Evolutionary conservation across 192 early-diverging fungal species (phyloP), one percentile per base, ranked within the genome.

Genomic region (Ambispora gerdemannii): DNA sequence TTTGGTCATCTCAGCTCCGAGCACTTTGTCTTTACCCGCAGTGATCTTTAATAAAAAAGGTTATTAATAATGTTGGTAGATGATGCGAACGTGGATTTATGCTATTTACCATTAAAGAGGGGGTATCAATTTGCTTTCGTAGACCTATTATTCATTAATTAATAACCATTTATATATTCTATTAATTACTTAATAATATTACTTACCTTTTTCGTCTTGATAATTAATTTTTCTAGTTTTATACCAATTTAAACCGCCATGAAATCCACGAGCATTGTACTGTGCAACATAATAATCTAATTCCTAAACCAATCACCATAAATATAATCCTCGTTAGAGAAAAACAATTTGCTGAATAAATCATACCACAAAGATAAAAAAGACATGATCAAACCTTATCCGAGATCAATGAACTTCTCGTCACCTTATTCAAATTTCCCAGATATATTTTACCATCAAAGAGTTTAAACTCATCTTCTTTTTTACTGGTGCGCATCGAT

Each of bases 181-280:
- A 38, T 19, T 2, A 27, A 36, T 2, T 43, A 43, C 4, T 34
- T 35, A n/a, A n/a, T 61, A 3, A 61, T 4, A 25, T 27, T 11
- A 11, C 22, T 38, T 33, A 53, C 67, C 67, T 55, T 68, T 68
- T 36, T 80, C 78, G 31, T 80, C 78, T 24, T 80, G 75, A 58
- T 67, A 80, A 19, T 80, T 80, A 35, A 80, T 33, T 28, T 36
- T 74, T 13, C 59, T 67, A n/a, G 72, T 75, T 35, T 76, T 79
- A 70, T 80, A 80, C 35, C 71, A 80, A 72, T 80, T 80, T 22
- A 80, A 47, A 0, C 72, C 74, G 3, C 78, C 78, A n/a, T 74
- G 78, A 36, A 75, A 67, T 30, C 73, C 73, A 24, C 43, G 31
- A 27, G 10, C 11, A 25, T 67, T 62, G 50, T 61, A 80, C 47